Evolutionary conservation across 371 early-diverging fungal genomes (phyloP), one percentile per base, ranked within the genome.

Genomic region (Nematocida sp.): DNA sequence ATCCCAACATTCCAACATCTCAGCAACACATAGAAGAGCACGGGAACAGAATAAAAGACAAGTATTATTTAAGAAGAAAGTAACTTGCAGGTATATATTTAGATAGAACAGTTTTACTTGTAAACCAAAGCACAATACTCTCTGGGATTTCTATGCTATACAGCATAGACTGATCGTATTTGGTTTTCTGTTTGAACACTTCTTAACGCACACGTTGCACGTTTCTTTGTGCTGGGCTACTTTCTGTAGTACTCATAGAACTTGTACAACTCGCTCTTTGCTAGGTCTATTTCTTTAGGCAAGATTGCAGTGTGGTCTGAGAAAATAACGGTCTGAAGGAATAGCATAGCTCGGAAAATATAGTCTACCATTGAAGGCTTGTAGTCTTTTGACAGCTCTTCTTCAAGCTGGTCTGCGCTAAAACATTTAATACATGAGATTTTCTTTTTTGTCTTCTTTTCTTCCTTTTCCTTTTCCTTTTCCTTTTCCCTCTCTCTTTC

Each of bases 161-260:
- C n/a, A n/a, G n/a, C n/a, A n/a, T n/a, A n/a, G n/a, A n/a, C n/a
- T n/a, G n/a, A n/a, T n/a, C n/a, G n/a, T n/a, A n/a, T n/a, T n/a
- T n/a, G n/a, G n/a, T n/a, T n/a, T n/a, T n/a, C n/a, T n/a, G n/a
- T n/a, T n/a, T n/a, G n/a, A n/a, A n/a, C n/a, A n/a, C n/a, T n/a
- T n/a, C n/a, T n/a, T n/a, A n/a, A n/a, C n/a, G n/a, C n/a, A n/a
- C n/a, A n/a, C n/a, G n/a, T n/a, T n/a, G n/a, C n/a, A n/a, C n/a
- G n/a, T n/a, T n/a, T n/a, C 17, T 41, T 51, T 27, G 15, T 8
- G 11, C 15, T 32, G 8, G n/a, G 15, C 25, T 70, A 70, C 51
- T 70, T 70, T 38, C 74, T 46, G 34, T 70, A 70, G 34, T 70
- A 70, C 32, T 70, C 74, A 62, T 70, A 70, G 46, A 70, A 70